phyloP scores from a whole-genome alignment of 805 yeast species.

The Zygotorulaspora sp. region DNA sequence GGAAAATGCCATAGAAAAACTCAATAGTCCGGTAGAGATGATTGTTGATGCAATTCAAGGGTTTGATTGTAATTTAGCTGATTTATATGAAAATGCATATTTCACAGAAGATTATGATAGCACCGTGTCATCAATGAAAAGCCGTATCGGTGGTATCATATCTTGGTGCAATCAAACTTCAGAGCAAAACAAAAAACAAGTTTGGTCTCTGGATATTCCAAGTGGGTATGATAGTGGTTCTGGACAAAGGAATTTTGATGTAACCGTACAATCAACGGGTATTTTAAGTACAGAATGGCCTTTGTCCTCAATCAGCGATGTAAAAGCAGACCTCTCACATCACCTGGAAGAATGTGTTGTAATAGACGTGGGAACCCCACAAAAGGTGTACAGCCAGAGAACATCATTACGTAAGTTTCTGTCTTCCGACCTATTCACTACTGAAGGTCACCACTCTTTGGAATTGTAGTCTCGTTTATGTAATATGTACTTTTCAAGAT shows the following conservation, averaged over 20 bases:
- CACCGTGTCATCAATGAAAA: slow-evolving; percentile 21
- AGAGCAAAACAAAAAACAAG: slow-evolving; percentile 9
- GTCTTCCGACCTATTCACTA: slow-evolving; percentile 28
- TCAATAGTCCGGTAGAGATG: slow-evolving; percentile 73
- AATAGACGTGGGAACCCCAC: slow-evolving; percentile 69
- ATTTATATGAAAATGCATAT: slow-evolving; percentile 28
- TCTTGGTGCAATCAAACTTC: slow-evolving; percentile 56
- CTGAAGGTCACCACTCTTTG: slow-evolving; percentile 21
- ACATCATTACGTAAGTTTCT: slow-evolving; percentile 47
- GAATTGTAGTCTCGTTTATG: slow-evolving; percentile 9
- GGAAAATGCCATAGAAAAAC: slow-evolving; percentile 38
- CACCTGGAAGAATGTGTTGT: slow-evolving; percentile 43
- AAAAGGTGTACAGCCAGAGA: slow-evolving; percentile 43
- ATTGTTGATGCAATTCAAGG: slow-evolving; percentile 85
- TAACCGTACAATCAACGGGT: slow-evolving; percentile 47
- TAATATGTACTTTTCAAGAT: neutral
- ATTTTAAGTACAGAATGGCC: slow-evolving; percentile 74
- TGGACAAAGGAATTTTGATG: slow-evolving; percentile 43
- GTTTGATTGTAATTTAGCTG: slow-evolving; percentile 63
- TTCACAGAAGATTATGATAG: slow-evolving; percentile 32
- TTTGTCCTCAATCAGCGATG: slow-evolving; percentile 47
- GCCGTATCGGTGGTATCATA: slow-evolving; percentile 40
- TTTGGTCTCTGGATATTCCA: slow-evolving; percentile 68
- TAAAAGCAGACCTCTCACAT: slow-evolving; percentile 9
- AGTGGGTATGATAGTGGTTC: slow-evolving; percentile 81